Conservation (phyloP, 208 protist species). For the Kentomonas sorsogonicus region DNA sequence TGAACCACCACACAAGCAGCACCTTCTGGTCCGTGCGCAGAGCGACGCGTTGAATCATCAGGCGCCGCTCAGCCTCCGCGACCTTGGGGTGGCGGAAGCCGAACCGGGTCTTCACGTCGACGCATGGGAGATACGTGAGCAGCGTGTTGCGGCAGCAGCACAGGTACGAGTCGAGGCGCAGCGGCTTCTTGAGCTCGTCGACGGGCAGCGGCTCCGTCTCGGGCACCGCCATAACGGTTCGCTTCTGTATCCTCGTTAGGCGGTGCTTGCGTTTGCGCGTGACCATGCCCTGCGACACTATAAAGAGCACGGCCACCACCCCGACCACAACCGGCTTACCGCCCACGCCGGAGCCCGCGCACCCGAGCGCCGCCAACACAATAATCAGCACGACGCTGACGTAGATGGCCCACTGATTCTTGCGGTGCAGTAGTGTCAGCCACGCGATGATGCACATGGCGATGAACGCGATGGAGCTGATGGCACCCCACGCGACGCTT, state of each 20-base stretch:
- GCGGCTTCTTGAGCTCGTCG: conserved; percentile 24
- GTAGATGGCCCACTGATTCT: conserved; percentile 69
- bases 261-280: conserved; percentile 67
- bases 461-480: conserved; percentile 49
- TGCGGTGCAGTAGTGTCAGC: conserved; percentile 58
- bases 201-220: conserved; percentile 14
- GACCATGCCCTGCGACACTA: conserved; percentile 64
- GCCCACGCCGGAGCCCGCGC: conserved; percentile 40
- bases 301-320: conserved; percentile 52
- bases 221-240: conserved; percentile 18
- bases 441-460: conserved; percentile 66
- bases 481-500: conserved; percentile 48
- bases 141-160: conserved; percentile 73
- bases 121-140: conserved; percentile 62
- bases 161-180: conserved; percentile 62
- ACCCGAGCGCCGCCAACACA: conserved; percentile 41
- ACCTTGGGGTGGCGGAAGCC: conserved; percentile 75
- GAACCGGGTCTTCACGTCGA: conserved; percentile 60
- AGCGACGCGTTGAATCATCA: conserved; percentile 46
- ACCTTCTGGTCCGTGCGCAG: conserved; percentile 73
- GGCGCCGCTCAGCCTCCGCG: conserved; percentile 41
- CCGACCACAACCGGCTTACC: conserved; percentile 18
- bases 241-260: conserved; percentile 51
- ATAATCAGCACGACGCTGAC: conserved; percentile 42
- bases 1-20: conserved; percentile 78